Evolutionary conservation across 495 filamentous ascomycete species (phyloP).

Genomic region (Pyrenula aspistea): DNA sequence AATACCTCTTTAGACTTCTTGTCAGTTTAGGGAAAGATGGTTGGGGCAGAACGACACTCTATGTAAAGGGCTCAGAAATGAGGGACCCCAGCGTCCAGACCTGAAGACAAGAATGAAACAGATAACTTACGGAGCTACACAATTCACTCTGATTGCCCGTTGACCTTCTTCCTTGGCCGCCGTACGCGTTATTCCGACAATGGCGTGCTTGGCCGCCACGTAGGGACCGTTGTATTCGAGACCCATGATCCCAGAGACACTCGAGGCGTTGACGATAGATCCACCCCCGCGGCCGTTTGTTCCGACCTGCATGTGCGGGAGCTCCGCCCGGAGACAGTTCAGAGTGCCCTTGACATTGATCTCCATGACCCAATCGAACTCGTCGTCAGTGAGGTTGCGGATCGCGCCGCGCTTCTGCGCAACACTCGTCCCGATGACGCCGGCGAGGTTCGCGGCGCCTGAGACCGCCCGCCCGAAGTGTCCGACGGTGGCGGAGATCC

Average conservation of each 20-base stretch:
- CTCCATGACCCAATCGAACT: constrained; percentile 39
- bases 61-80: not conserved
- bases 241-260: constrained; percentile 41
- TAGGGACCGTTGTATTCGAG: constrained; percentile 36
- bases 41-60: not conserved
- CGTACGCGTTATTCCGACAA: constrained; percentile 46
- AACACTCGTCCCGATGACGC: not conserved
- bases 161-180: constrained; percentile 45
- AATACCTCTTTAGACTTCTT: constrained; percentile 23
- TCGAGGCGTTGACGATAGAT: constrained; percentile 48
- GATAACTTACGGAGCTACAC: constrained; percentile 35
- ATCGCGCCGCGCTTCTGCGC: constrained; percentile 14
- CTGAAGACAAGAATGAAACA: not conserved
- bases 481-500: constrained; percentile 29
- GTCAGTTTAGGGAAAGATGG: not conserved
- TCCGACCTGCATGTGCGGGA: constrained; percentile 28
- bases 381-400: constrained; percentile 19
- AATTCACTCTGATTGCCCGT: constrained; percentile 46
- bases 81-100: too few species aligned
- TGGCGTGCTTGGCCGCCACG: constrained; percentile 43
- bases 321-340: constrained; percentile 44
- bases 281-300: constrained; percentile 16
- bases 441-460: constrained; percentile 29
- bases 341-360: constrained; percentile 48
- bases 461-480: constrained; percentile 42